A percentile compares a stretch with the other conserved stretches of the same genome.
Evolutionary conservation across 2,329 filamentous ascomycete genomes (phyloP).

Genomic region (Neofusicoccum cordaticola): DNA sequence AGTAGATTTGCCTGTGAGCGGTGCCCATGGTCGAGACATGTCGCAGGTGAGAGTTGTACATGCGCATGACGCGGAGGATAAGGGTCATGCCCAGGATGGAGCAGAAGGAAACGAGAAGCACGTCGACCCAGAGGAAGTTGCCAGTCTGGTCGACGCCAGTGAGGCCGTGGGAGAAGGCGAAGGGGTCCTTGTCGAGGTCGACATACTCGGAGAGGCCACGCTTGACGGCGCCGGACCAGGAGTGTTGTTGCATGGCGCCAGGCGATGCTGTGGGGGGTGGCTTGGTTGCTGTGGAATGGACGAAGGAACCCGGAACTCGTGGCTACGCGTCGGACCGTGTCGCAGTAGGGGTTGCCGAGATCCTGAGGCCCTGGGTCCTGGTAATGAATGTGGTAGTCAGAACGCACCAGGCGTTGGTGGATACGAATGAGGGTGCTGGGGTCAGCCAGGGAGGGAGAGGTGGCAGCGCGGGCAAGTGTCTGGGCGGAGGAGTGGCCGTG

Average conservation of each 20-base stretch:
- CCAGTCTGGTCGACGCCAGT: slow-evolving; percentile 46
- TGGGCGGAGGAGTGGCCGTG: neutral
- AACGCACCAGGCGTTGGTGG: neutral
- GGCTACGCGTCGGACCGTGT: slow-evolving; percentile 6
- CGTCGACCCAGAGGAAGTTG: slow-evolving; percentile 48
- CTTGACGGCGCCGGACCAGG: neutral
- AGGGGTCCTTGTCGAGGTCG: slow-evolving; percentile 22
- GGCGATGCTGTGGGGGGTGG: neutral
- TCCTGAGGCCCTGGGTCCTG: slow-evolving; percentile 4
- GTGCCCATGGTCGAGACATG: slow-evolving; percentile 45
- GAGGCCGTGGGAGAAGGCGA: slow-evolving; percentile 44
- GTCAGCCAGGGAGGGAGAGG: neutral
- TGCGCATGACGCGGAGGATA: slow-evolving; percentile 40
- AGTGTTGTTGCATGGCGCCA: slow-evolving; percentile 5
- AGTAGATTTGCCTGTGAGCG: slow-evolving; percentile 43
- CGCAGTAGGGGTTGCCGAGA: slow-evolving; percentile 6
- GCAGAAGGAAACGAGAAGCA: slow-evolving; percentile 38
- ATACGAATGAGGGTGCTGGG: neutral
- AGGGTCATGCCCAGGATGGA: slow-evolving; percentile 37
- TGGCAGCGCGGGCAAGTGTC: neutral
- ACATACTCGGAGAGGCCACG: neutral
- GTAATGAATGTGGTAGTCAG: neutral
- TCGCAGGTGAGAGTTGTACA: slow-evolving; percentile 44
- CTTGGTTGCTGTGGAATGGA: neutral
- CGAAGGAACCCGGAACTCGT: slow-evolving; percentile 9